Evolutionary conservation across 176 grass and related monocot species (phyloP), one percentile per base, ranked within the genome.

Genomic region (Eleusine coracana): DNA sequence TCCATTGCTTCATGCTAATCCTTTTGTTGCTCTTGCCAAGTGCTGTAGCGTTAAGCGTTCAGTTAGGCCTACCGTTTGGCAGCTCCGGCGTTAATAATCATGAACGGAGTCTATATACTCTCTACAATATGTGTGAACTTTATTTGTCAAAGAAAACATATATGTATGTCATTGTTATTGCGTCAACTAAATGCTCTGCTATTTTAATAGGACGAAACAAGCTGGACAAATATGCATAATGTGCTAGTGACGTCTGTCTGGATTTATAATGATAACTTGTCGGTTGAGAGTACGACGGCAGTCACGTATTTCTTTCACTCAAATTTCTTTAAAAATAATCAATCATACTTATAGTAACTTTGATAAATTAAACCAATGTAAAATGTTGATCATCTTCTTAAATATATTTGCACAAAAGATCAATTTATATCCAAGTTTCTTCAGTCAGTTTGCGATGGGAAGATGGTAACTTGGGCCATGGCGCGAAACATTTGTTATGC

Each of bases 1-100:
- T 48, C 38, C 20, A 59, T 6, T 29, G 7, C 5, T 2, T 46
- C 27, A 59, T 38, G 59, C 59, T 49, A 28, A 68, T 73, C 67
- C 38, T 70, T 62, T 13, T 73, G 58, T 74, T 79, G 86, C 68
- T 72, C 66, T 73, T 79, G 80, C 68, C 59, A 73, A 84, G 37
- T 36, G 67, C 18, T 73, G 58, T 27, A 61, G 21, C 21, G 9
- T 75, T 67, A 46, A 29, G 15, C 39, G 13, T 78, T 88, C 74
- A 34, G 63, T 89, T 81, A 71, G 70, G 51, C 82, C 82, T 81
- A 75, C 77, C 52, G 70, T 80, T 76, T 15, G 64, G 52, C 87
- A 76, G 73, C n/a, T 61, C 59, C 38, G 23, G 39, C 68, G 31
- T 41, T 46, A 46, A 46, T 72, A 76, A 72, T 88, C 25, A 67